phyloP scores from a whole-genome alignment of 1,284 basidiomycete species.

The Papiliotrema terrestris region DNA sequence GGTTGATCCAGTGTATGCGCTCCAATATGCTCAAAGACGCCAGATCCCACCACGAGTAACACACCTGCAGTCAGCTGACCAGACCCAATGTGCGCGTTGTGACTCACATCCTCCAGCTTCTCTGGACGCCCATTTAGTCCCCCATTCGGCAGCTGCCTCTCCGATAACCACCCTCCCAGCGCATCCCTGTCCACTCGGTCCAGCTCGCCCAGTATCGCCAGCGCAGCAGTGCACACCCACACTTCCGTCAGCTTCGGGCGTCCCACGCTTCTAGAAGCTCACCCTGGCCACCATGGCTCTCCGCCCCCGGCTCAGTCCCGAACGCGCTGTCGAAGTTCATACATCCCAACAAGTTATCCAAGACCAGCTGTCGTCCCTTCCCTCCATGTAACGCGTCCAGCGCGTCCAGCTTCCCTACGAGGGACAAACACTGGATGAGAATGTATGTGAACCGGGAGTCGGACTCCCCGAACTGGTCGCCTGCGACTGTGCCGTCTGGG shows the following conservation, averaged over 20 bases:
- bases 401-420: conserved; percentile 65
- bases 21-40: conserved; percentile 81
- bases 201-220: conserved; percentile 79
- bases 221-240: conserved; percentile 80
- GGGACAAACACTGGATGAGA: conserved; percentile 73
- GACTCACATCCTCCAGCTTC: conserved; percentile 88
- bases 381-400: conserved; percentile 56
- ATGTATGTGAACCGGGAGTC: conserved; percentile 92
- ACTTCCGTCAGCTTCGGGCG: conserved; percentile 54
- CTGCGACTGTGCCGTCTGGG: conserved; percentile 78
- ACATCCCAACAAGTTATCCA: conserved; percentile 71
- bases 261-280: conserved; percentile 17
- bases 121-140: conserved; percentile 94
- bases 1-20: conserved; percentile 85
- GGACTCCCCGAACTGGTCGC: conserved; percentile 83
- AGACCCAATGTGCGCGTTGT: neutral
- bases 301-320: conserved; percentile 75
- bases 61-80: conserved; percentile 60
- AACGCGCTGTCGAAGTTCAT: conserved; percentile 96
- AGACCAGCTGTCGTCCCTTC: conserved; percentile 57
- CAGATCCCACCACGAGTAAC: conserved; percentile 97
- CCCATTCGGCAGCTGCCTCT: conserved; percentile 87
- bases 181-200: conserved; percentile 72
- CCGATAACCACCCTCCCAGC: conserved; percentile 87
- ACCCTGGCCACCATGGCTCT: conserved; percentile 92